Evolutionary conservation across 2,329 filamentous ascomycete species (phyloP).

Genomic region (Claviceps africana): DNA sequence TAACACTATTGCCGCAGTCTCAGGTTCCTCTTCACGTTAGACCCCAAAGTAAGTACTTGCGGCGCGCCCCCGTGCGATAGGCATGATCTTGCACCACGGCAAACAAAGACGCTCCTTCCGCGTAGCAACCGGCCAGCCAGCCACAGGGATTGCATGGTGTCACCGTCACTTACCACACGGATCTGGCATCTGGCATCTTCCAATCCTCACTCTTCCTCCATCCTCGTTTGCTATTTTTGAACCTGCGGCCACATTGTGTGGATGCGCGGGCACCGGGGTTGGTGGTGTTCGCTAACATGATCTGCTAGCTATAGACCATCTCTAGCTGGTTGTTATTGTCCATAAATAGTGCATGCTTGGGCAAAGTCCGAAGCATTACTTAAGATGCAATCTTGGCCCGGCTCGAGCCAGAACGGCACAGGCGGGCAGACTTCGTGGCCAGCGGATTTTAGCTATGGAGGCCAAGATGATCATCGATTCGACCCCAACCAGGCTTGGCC

Average conservation of each 20-base stretch:
- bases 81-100: neutral
- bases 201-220: constrained; percentile 7
- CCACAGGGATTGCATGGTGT: neutral
- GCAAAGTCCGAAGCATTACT: constrained; percentile 10
- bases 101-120: neutral
- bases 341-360: constrained; percentile 11
- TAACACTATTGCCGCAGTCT: neutral
- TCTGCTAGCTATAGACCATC: constrained; percentile 15
- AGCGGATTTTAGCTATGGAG: constrained; percentile 18
- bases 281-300: constrained; percentile 17
- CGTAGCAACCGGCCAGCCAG: neutral
- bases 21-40: constrained; percentile 3
- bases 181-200: neutral
- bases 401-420: constrained; percentile 22
- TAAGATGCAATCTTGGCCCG: constrained; percentile 29
- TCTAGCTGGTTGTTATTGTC: constrained; percentile 2
- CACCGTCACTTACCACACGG: neutral
- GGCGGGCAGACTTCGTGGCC: constrained; percentile 23
- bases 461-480: constrained; percentile 24
- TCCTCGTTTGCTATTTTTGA: constrained; percentile 5
- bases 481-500: constrained; percentile 25
- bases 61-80: neutral
- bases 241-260: constrained; percentile 6
- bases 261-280: constrained; percentile 3
- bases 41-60: constrained; percentile 6